phyloP scores from a whole-genome alignment of 2,329 filamentous ascomycete genomes.

The Coniochaeta ligniaria region DNA sequence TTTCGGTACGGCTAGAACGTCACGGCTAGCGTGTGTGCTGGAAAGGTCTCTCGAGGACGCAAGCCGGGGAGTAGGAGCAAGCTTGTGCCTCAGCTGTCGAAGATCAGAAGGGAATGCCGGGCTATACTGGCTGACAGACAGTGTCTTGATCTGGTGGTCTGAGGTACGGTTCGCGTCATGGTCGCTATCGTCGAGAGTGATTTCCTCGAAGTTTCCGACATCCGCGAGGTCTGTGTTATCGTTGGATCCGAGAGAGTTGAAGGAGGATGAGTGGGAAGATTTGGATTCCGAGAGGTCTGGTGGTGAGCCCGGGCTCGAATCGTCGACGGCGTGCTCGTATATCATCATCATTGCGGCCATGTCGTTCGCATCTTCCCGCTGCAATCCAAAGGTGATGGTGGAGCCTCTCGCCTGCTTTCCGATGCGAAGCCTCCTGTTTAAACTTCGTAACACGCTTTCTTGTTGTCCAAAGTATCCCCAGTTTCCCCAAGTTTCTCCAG shows the following conservation, averaged over 20 bases:
- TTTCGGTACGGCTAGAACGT: constrained; percentile 20
- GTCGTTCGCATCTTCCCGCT: constrained; percentile 11
- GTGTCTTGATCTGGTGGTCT: constrained; percentile 26
- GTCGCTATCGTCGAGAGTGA: constrained; percentile 72
- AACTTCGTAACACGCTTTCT: neutral
- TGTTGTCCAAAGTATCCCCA: neutral
- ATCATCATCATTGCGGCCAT: constrained; percentile 26
- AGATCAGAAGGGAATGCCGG: constrained; percentile 28
- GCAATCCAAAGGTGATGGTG: neutral
- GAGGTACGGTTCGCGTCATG: constrained; percentile 25
- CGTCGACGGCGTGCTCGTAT: constrained; percentile 28
- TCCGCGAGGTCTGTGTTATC: constrained; percentile 65
- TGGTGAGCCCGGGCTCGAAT: constrained; percentile 54
- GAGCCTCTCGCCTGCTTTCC: neutral
- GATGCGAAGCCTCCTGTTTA: neutral
- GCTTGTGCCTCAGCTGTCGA: constrained; percentile 22
- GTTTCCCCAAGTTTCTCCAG: neutral
- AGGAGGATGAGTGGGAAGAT: constrained; percentile 85
- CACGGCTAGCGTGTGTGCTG: constrained; percentile 22
- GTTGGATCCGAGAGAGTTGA: constrained; percentile 71
- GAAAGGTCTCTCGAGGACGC: constrained; percentile 22
- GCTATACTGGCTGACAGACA: constrained; percentile 39
- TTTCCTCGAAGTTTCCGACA: constrained; percentile 84
- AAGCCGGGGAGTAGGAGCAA: constrained; percentile 19
- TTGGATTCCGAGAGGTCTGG: constrained; percentile 77